phyloP scores from a whole-genome alignment of 2,329 filamentous ascomycete genomes.

The Microsporum canis region DNA sequence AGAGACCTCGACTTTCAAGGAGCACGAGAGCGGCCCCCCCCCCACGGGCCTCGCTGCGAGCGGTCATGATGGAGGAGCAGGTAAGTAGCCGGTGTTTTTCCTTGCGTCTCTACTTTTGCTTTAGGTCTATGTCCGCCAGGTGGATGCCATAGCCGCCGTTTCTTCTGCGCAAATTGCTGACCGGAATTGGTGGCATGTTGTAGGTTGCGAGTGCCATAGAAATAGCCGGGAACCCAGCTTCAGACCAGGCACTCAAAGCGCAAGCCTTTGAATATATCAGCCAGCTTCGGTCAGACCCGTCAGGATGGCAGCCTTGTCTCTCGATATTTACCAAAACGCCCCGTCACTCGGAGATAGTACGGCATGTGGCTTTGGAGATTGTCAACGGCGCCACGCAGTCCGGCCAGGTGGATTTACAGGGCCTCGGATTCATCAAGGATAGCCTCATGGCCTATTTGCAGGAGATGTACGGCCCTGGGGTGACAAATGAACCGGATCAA shows the following conservation, averaged over 20 bases:
- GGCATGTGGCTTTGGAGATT: conserved; percentile 80
- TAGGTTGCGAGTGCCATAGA: conserved; percentile 92
- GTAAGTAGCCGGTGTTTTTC: conserved; percentile 16
- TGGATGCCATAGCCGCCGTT: conserved; percentile 4
- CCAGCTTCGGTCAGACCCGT: conserved; percentile 68
- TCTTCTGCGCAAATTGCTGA: neutral
- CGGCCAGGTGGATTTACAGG: conserved; percentile 60
- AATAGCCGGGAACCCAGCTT: conserved; percentile 75
- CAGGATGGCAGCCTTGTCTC: conserved; percentile 84
- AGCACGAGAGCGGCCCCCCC: neutral
- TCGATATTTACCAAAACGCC: conserved; percentile 71
- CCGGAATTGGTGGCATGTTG: neutral
- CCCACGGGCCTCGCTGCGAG: conserved; percentile 17
- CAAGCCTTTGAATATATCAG: conserved; percentile 57
- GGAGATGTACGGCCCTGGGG: conserved; percentile 54
- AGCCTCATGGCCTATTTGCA: conserved; percentile 71
- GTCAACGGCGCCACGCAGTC: conserved; percentile 84
- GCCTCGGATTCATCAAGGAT: conserved; percentile 65
- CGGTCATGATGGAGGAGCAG: conserved; percentile 37
- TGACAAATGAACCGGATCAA: conserved; percentile 52
- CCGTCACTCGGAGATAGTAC: conserved; percentile 67
- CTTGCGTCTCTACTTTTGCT: neutral
- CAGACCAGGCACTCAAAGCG: conserved; percentile 60
- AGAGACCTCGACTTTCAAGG: neutral
- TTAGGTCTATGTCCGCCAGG: neutral